Percentiles rank a stretch among this genome's conserved stretches.
Evolutionary conservation across 306 rosid species (phyloP).

Genomic region (Vachellia pachyceras): DNA sequence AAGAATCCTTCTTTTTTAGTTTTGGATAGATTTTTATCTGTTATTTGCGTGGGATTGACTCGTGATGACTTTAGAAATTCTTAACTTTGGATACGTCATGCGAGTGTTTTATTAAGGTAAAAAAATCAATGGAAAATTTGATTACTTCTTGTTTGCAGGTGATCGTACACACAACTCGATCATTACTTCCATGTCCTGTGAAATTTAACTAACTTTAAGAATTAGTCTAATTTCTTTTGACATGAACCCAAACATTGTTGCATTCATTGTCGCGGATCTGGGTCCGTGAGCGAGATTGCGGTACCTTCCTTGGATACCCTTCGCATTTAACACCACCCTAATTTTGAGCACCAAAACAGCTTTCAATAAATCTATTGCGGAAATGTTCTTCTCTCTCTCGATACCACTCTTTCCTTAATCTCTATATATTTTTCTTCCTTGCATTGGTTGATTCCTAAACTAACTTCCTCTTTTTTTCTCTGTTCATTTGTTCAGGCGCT

Average conservation of each 20-base stretch:
- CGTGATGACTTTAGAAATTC: neutral
- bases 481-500: neutral
- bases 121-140: neutral
- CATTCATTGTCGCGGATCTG: slow-evolving; percentile 50
- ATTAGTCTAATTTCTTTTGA: slow-evolving; percentile 21
- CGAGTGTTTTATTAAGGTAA: neutral
- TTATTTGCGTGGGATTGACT: neutral
- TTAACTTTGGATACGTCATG: neutral
- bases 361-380: too few relatives aligned
- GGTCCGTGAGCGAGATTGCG: slow-evolving; percentile 50
- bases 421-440: neutral
- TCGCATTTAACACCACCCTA: slow-evolving; percentile 38
- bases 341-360: neutral
- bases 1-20: neutral
- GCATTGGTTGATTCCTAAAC: neutral
- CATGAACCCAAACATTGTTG: slow-evolving; percentile 41
- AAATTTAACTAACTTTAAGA: neutral
- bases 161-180: neutral
- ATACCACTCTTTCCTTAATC: neutral
- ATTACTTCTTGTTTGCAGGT: neutral
- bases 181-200: slow-evolving; percentile 23
- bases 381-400: slow-evolving; percentile 8
- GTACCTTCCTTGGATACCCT: slow-evolving; percentile 35
- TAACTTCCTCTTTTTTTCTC: neutral
- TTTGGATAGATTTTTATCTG: neutral